Evolutionary conservation across 73 alveolate species (phyloP), one percentile per base, ranked within the genome.

Genomic region (Tetrahymena malaccensis): DNA sequence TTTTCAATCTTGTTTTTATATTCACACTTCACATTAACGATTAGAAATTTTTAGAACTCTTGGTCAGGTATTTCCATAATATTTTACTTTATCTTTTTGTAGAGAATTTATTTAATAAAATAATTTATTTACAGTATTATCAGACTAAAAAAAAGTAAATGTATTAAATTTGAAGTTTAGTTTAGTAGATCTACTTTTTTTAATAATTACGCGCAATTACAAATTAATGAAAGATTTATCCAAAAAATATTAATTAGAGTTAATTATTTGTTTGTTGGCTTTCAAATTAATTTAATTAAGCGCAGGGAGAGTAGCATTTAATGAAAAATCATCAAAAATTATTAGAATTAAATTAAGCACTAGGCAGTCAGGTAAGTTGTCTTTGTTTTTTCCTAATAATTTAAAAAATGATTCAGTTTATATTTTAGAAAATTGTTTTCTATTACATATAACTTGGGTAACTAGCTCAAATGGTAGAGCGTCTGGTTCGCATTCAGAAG

Each of bases 401-500:
- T 70, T 31, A 25, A 27, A 70, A 70, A 70, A 70, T 31, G 34
- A 25, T 27, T 70, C 89, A 70, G 89, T 70, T 70, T 70, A 70
- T 70, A 70, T 70, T 70, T 70, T 70, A 70, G 89, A 70, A 70
- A 70, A 27, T 70, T 22, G 89, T 31, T 70, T 70, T 70, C 89
- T 25, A 12, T 70, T 70, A 70, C 19, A 19, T 19, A n/a, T n/a
- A 70, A 70, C 21, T 27, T n/a, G 89, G 89, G 89, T 70, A 70
- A 70, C 89, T 70, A 70, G 89, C 89, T 70, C 89, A 70, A 70
- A 70, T 70, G 89, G 89, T 70, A 70, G 89, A 70, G 89, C 89
- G 89, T 70, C 89, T 70, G 89, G 89, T 70, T 70, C 89, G 89
- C 89, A 70, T 70, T 70, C 89, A 70, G 89, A 70, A 70, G 89